Evolutionary conservation across 2,329 filamentous ascomycete species (phyloP), one percentile per base, ranked within the genome.

Genomic region (Capronia americana): DNA sequence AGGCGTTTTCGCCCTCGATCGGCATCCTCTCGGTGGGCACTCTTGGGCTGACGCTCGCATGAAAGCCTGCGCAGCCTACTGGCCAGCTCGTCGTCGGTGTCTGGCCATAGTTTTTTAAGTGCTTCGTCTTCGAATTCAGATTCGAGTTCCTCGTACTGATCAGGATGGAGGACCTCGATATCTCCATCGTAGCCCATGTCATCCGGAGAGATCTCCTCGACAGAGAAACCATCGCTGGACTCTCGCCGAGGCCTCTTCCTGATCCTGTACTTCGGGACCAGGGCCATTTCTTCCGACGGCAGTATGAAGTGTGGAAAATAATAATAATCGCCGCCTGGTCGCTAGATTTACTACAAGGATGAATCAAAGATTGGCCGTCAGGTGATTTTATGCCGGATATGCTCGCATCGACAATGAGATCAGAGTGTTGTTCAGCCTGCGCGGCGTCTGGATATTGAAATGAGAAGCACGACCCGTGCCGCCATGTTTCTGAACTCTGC

Each of bases 141-240:
- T 12, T 74, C 73, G 12, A 69, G 62, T 56, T 75, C 74, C 51
- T 75, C 74, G 51, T 74, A 75, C 53, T 72, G 67, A 61, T 81
- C 81, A 17, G 80, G 80, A 23, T 70, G 73, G 23, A 81, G 70
- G 3, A 77, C 72, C 62, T 77, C 73, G 12, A 73, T 67, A 59
- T 75, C 70, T 5, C 69, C 72, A 62, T 75, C 70, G 32, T 77
- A 77, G 8, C 74, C 73, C 61, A 74, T 70, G 56, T 76, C 74
- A 60, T 74, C 71, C 12, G 66, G 58, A 11, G 69, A 65, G 24
- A 75, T 62, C 53, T 76, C 74, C 57, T 76, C 74, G 20, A 75
- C 58, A 24, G 58, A 70, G 11, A 75, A 61, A 23, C 70, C 70
- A 41, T 70, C 64, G 26, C 69, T 70, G 44, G 71, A 73, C 32